Evolutionary conservation across 495 filamentous ascomycete genomes (phyloP).

Genomic region (Acidiella bohemica): DNA sequence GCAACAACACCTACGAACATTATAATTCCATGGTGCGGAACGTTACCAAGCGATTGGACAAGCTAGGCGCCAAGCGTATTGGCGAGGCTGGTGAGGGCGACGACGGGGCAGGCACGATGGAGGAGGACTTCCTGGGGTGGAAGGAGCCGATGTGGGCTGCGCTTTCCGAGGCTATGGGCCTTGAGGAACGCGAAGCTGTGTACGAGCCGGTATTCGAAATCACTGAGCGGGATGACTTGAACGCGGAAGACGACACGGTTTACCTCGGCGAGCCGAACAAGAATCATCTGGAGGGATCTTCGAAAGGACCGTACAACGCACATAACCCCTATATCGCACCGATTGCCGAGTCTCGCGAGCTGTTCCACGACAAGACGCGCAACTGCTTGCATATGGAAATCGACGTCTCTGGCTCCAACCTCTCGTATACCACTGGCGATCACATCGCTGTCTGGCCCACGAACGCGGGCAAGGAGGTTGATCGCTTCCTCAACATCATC

Average conservation of each 20-base stretch:
- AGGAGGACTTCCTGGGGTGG: slow-evolving; percentile 98
- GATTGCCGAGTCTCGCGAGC: slow-evolving; percentile 74
- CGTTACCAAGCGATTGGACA: slow-evolving; percentile 63
- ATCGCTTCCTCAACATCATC: slow-evolving; percentile 72
- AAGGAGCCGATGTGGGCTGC: slow-evolving; percentile 98
- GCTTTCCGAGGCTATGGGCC: slow-evolving; percentile 61
- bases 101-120: slow-evolving; percentile 97
- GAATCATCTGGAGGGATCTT: slow-evolving; percentile 72
- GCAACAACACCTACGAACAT: slow-evolving; percentile 99
- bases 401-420: slow-evolving; percentile 70
- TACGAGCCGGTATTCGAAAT: slow-evolving; percentile 90
- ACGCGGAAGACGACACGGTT: slow-evolving; percentile 67
- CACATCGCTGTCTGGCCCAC: slow-evolving; percentile 97
- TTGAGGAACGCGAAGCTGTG: slow-evolving; percentile 90
- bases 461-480: slow-evolving; percentile 83
- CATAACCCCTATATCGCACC: slow-evolving; percentile 97
- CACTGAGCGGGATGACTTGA: slow-evolving; percentile 58
- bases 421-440: slow-evolving; percentile 90
- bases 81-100: slow-evolving; percentile 89
- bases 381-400: slow-evolving; percentile 98
- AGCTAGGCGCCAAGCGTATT: slow-evolving; percentile 70
- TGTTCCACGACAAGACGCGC: slow-evolving; percentile 82
- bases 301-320: slow-evolving; percentile 86
- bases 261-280: slow-evolving; percentile 96
- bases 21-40: slow-evolving; percentile 98